Conservation (phyloP, 2,329 filamentous ascomycete species). For the Epichloe sibirici region DNA sequence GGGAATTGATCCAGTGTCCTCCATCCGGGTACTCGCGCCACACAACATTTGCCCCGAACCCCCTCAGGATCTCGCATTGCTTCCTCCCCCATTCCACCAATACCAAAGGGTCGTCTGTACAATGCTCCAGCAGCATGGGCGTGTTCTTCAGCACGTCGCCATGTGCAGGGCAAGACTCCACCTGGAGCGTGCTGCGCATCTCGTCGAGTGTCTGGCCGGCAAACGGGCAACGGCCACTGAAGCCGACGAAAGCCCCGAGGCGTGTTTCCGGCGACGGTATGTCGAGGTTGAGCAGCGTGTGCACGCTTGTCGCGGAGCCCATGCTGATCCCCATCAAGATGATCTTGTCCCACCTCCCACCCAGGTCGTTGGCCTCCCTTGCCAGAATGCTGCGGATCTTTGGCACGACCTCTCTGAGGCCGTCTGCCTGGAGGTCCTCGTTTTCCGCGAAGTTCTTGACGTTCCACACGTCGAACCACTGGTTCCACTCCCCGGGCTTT, state of each 20-base stretch:
- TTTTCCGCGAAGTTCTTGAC: conserved; percentile 24
- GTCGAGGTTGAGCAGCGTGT: conserved; percentile 24
- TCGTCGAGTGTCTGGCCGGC: conserved; percentile 16
- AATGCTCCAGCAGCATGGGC: conserved; percentile 33
- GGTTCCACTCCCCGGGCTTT: conserved; percentile 15
- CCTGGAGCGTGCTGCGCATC: conserved; percentile 19
- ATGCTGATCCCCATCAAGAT: conserved; percentile 35
- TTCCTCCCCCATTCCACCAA: conserved; percentile 22
- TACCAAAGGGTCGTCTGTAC: conserved; percentile 30
- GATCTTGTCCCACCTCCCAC: conserved; percentile 24
- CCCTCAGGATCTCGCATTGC: conserved; percentile 20
- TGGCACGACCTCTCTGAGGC: conserved; percentile 25
- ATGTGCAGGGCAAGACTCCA: conserved; percentile 14
- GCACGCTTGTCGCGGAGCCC: conserved; percentile 29
- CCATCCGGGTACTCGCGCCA: conserved; percentile 31
- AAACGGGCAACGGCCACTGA: conserved; percentile 26
- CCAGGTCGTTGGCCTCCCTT: conserved; percentile 22
- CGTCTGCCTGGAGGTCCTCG: conserved; percentile 30
- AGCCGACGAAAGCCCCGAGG: conserved; percentile 24
- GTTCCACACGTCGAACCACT: conserved; percentile 42
- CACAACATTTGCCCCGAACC: conserved; percentile 25
- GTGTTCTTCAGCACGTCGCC: conserved; percentile 25
- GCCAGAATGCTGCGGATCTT: conserved; percentile 20
- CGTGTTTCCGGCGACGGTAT: conserved; percentile 8
- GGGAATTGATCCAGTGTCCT: conserved; percentile 33